Percentiles rank a stretch among this genome's conserved stretches.
Evolutionary conservation across 2,329 filamentous ascomycete species (phyloP).

Genomic region (Diaporthe citriasiana): DNA sequence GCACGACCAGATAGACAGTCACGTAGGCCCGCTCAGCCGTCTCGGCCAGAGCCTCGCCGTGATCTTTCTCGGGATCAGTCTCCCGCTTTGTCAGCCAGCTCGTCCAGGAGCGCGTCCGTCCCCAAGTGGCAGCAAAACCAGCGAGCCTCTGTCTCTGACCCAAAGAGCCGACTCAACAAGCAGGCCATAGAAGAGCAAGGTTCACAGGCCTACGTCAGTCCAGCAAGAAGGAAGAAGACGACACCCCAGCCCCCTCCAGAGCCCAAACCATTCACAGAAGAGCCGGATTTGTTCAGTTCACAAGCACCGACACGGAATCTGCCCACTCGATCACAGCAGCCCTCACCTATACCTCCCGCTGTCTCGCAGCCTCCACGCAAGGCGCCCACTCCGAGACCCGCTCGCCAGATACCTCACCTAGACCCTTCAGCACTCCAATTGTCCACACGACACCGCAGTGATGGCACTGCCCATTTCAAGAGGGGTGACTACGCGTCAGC

Average conservation of each 20-base stretch:
- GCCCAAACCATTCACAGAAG: constrained; percentile 56
- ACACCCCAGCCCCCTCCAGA: constrained; percentile 63
- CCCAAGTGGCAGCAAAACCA: constrained; percentile 72
- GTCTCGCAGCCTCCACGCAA: constrained; percentile 62
- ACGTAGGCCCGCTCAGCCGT: constrained; percentile 49
- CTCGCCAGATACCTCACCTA: constrained; percentile 74
- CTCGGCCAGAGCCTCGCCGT: constrained; percentile 49
- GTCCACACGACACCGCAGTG: constrained; percentile 83
- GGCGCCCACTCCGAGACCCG: constrained; percentile 58
- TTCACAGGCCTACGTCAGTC: constrained; percentile 88
- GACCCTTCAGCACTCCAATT: constrained; percentile 78
- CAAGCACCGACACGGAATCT: constrained; percentile 54
- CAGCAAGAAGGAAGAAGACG: constrained; percentile 82
- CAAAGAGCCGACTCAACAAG: constrained; percentile 76
- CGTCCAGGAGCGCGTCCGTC: constrained; percentile 59
- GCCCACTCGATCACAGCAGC: constrained; percentile 55
- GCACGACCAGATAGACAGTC: constrained; percentile 64
- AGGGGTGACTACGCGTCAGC: constrained; percentile 92
- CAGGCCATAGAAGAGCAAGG: constrained; percentile 84
- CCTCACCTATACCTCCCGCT: constrained; percentile 58
- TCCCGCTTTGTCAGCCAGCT: constrained; percentile 60
- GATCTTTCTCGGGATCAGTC: constrained; percentile 62
- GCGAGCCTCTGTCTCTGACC: constrained; percentile 60
- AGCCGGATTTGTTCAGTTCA: constrained; percentile 73
- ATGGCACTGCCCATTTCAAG: constrained; percentile 92